Evolutionary conservation across 345 rosid species (phyloP).

Genomic region (Noccaea caerulescens): DNA sequence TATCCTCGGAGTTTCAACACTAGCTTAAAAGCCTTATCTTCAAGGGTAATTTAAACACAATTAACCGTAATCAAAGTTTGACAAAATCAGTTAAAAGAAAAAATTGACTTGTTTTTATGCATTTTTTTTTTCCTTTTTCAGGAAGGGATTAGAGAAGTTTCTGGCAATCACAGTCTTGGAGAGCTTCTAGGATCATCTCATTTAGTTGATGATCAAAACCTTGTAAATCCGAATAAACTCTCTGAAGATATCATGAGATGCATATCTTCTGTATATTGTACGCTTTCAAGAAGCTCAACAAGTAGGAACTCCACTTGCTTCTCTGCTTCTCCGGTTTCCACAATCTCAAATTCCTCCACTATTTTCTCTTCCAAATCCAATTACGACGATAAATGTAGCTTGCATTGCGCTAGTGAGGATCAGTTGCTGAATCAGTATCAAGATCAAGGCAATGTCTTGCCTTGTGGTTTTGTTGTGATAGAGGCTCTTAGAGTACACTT

Average conservation of each 20-base stretch:
- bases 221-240: conserved; percentile 60
- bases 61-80: not conserved
- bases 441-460: conserved; percentile 54
- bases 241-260: conserved; percentile 82
- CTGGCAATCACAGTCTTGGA: conserved; percentile 70
- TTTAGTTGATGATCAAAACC: conserved; percentile 33
- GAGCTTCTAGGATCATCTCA: conserved; percentile 66
- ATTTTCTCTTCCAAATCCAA: conserved; percentile 70
- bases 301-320: conserved; percentile 38
- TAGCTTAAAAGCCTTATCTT: conserved; percentile 47
- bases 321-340: conserved; percentile 67
- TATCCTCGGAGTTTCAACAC: conserved; percentile 48
- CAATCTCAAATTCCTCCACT: conserved; percentile 69
- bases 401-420: conserved; percentile 54
- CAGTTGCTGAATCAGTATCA: conserved; percentile 43
- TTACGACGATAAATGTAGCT: conserved; percentile 61
- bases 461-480: conserved; percentile 47
- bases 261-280: conserved; percentile 80
- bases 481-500: conserved; percentile 64
- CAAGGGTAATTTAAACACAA: conserved; percentile 47
- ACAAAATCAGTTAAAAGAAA: not conserved
- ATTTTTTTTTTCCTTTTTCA: conserved; percentile 29
- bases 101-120: not conserved
- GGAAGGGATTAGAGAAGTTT: conserved; percentile 50
- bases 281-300: conserved; percentile 51